Evolutionary conservation across 23 red algal species (phyloP).

Genomic region (Pyropia haitanensis): DNA sequence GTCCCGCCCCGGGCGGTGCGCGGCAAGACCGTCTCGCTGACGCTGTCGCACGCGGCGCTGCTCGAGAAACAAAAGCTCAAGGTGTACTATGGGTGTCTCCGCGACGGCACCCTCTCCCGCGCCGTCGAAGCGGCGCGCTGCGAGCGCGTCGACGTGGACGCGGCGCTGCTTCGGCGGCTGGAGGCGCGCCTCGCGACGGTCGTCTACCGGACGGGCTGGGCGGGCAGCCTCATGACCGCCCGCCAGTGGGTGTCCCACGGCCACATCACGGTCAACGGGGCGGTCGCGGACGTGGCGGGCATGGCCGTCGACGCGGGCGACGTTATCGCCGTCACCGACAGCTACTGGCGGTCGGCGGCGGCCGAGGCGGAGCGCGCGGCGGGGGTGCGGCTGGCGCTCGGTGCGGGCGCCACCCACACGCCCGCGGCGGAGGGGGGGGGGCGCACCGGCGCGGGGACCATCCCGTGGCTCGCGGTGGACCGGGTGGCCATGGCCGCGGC

Average conservation of each 20-base stretch:
- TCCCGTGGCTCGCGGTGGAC: slow-evolving; percentile 66
- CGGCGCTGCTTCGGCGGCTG: slow-evolving; percentile 37
- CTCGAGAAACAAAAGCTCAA: slow-evolving; percentile 62
- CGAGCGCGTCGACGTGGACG: slow-evolving; percentile 26
- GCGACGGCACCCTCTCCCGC: slow-evolving; percentile 36
- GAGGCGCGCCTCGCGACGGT: slow-evolving; percentile 56
- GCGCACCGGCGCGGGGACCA: slow-evolving; percentile 21
- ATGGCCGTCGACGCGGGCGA: slow-evolving; percentile 28
- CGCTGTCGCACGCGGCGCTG: slow-evolving; percentile 31
- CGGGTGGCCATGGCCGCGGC: slow-evolving; percentile 32
- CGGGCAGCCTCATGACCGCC: slow-evolving; percentile 38
- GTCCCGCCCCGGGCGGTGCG: slow-evolving; percentile 32
- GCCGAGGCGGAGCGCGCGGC: slow-evolving; percentile 11
- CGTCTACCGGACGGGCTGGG: slow-evolving; percentile 61
- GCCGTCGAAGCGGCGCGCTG: slow-evolving; percentile 23
- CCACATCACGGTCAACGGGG: slow-evolving; percentile 53
- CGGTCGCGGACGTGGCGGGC: slow-evolving; percentile 14
- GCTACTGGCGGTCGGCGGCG: slow-evolving; percentile 9
- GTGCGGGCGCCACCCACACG: slow-evolving; percentile 36
- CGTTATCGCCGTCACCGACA: slow-evolving; percentile 18
- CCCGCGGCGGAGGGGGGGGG: neutral
- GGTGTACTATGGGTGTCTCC: slow-evolving; percentile 55
- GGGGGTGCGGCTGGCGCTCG: slow-evolving; percentile 15
- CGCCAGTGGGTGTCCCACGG: slow-evolving; percentile 69
- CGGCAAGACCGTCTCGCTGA: slow-evolving; percentile 32